Percentiles rank a stretch among this genome's conserved stretches.
These are phyloP conservation scores for Camelina neglecta DNA, from an alignment of 345 rosid species.

Conservation along the genomic window DNA sequence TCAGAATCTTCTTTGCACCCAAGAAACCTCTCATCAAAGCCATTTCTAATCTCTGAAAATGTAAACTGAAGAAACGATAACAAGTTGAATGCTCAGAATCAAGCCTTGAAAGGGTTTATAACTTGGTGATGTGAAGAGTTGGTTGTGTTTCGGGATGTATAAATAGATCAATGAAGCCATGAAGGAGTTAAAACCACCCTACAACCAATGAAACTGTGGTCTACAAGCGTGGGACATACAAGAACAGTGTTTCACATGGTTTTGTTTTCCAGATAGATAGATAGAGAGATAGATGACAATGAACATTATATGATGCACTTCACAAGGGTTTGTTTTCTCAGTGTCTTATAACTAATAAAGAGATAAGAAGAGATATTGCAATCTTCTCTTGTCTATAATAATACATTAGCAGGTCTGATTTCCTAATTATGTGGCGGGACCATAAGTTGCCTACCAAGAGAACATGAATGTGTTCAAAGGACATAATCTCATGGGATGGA, in stretches of 20 bases:
- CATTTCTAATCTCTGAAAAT: neutral
- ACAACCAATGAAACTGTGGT: constrained; percentile 2
- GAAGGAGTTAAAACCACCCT: constrained; percentile 11
- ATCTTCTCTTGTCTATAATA: constrained; percentile 7
- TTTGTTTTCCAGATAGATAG: constrained; percentile 1
- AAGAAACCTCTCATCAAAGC: neutral
- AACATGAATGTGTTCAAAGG: constrained; percentile 31
- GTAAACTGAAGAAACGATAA: neutral
- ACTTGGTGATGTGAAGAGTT: constrained; percentile 33
- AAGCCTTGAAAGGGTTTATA: constrained; percentile 10
- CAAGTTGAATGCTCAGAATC: neutral
- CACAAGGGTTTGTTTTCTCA: constrained; percentile 29
- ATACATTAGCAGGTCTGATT: neutral
- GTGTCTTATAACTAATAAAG: neutral
- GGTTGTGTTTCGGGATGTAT: neutral
- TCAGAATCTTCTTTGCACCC: constrained; percentile 19
- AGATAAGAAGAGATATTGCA: neutral
- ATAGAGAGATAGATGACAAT: constrained; percentile 14
- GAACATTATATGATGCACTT: neutral
- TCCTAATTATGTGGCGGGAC: constrained; percentile 25
- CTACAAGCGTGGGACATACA: constrained; percentile 34
- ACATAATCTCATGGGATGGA: constrained; percentile 16
- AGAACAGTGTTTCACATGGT: constrained; percentile 27
- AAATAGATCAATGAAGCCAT: constrained; percentile 18
- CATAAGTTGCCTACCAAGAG: constrained; percentile 23